Base-by-base conservation (phyloP, 495 filamentous ascomycete species). In the Penicillium subrubescens region DNA sequence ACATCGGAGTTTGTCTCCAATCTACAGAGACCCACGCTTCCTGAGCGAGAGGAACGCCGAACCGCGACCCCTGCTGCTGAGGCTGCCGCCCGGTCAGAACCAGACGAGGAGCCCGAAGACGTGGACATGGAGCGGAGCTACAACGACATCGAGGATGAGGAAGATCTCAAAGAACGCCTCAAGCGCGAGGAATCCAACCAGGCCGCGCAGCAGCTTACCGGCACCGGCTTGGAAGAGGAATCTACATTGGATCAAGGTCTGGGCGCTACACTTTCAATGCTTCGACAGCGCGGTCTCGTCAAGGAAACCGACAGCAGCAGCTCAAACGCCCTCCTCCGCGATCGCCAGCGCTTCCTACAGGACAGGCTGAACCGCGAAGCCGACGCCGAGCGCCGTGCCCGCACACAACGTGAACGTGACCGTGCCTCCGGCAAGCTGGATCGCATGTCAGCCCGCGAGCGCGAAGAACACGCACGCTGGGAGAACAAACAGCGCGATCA, bases 1-100 rank as follows among this genome's bases (percentile, higher is more conserved):
- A 97, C 94, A 15, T 90, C 92, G 4, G 93, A 97, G 65, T 99
- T 99, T 72, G 92, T 99, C 29, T 89, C 92, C 21, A 92, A 92
- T 66, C 75, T 99, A 58, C 87, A 89, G 67, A 89, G 87, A 65
- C 85, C 83, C 12, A 79, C 79, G n/a, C 78, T 84, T n/a, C 87
- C 87, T n/a, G 89, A 91, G 66, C 84, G 82, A 34, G 71, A 73
- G 62, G 71, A 81, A 82, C 81, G 72, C 72, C 69, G 71, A 77
- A 62, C 77, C 64, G 67, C 84, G 71, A 74, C 77, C 73, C 69
- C 75, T 3, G 60, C 67, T 29, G 77, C 69, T 53, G 85, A 86
- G 72, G 73, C 79, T 6, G 79, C 81, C 14, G 79, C 74, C 19
- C 75, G 82, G 50, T 83, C 89, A 34, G 79, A 78, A 35, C 70